Conservation (phyloP, 148 eudicot species). For the Spergularia marina region DNA sequence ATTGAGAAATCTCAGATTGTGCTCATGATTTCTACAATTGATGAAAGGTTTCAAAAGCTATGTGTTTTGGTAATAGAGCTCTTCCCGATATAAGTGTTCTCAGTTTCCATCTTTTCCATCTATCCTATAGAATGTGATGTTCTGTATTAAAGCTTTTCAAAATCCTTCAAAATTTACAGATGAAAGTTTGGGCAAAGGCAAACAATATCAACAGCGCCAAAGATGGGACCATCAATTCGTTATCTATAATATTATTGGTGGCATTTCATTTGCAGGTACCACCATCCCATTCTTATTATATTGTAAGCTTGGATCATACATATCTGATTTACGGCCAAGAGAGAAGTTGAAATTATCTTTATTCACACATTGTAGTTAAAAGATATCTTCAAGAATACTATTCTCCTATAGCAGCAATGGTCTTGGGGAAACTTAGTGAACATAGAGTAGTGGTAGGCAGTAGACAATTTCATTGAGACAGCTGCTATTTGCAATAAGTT, state of each 20-base stretch:
- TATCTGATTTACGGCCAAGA: background rate
- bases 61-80: conserved; percentile 66
- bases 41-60: conserved; percentile 78
- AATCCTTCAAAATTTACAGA: conserved; percentile 38
- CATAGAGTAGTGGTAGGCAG: too few relatives aligned
- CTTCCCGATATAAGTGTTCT: conserved; percentile 6
- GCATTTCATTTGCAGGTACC: conserved; percentile 95
- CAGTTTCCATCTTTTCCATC: background rate
- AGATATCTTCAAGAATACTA: too few relatives aligned
- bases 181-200: conserved; percentile 92
- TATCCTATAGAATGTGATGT: background rate
- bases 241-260: conserved; percentile 70
- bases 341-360: background rate
- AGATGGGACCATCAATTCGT: conserved; percentile 80
- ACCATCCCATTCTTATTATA: background rate
- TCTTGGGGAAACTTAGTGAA: too few relatives aligned
- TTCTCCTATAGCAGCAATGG: too few relatives aligned
- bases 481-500: too few relatives aligned
- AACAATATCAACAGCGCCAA: conserved; percentile 78
- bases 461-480: too few relatives aligned
- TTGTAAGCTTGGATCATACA: background rate
- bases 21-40: conserved; percentile 58
- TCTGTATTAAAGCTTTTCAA: conserved; percentile 7
- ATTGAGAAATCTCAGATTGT: conserved; percentile 68
- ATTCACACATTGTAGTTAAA: background rate